A percentile compares a stretch with the other conserved stretches of the same genome.
Evolutionary conservation across 2,329 filamentous ascomycete genomes (phyloP).

Genomic region (Cercospora citrullina): DNA sequence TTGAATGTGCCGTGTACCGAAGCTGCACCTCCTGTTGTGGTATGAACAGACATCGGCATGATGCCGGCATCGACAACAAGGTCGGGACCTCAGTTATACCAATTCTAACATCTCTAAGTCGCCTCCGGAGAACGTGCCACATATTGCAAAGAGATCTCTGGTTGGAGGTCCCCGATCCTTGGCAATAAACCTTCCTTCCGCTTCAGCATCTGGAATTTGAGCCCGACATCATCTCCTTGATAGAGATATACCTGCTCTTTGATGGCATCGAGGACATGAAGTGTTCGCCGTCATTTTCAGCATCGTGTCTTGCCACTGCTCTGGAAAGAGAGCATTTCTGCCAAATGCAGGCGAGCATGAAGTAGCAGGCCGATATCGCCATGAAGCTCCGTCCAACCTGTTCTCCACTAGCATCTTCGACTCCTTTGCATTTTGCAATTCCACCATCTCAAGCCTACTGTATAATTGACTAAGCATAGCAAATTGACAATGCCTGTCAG

Average conservation of each 20-base stretch:
- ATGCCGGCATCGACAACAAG: not conserved
- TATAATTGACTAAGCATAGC: not conserved
- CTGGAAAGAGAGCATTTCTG: not conserved
- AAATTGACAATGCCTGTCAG: slow-evolving; percentile 27
- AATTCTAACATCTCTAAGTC: no score
- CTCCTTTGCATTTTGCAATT: not conserved
- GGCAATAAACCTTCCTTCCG: not conserved
- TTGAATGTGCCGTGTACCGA: not conserved
- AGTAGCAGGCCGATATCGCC: not conserved
- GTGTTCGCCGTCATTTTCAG: not conserved
- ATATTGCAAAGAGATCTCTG: no score
- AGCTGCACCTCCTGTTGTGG: not conserved
- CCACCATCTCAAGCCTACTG: not conserved
- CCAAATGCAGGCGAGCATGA: not conserved
- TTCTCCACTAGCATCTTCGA: not conserved
- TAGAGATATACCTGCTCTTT: not conserved
- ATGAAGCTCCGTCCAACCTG: not conserved
- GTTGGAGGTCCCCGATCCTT: not conserved
- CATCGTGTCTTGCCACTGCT: not conserved
- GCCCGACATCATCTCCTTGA: not conserved
- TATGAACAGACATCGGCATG: not conserved
- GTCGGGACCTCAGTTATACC: no score
- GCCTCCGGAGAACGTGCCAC: no score
- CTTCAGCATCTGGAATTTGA: not conserved
- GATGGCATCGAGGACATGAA: not conserved